Conservation (phyloP, 441 rosid genomes). For the Eutrema salsugineum region DNA sequence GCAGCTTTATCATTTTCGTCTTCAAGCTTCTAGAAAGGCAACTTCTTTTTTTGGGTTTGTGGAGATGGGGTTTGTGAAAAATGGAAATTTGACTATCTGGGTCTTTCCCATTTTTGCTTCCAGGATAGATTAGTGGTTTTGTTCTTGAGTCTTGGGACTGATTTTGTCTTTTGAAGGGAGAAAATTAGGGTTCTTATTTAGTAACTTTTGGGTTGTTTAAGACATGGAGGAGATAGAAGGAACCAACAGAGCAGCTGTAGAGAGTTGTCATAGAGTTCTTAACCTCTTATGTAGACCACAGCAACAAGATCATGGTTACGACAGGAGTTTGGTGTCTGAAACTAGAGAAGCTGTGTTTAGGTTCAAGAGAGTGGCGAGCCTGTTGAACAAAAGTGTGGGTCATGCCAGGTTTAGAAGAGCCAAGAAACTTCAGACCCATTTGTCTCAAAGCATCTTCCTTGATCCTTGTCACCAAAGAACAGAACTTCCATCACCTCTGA, state of each 20-base stretch:
- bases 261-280: slow-evolving; percentile 38
- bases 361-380: slow-evolving; percentile 77
- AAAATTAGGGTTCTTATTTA: slow-evolving; percentile 30
- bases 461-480: slow-evolving; percentile 33
- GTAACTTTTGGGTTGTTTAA: not conserved
- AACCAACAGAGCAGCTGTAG: slow-evolving; percentile 73
- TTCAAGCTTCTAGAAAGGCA: not conserved
- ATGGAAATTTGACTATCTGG: slow-evolving; percentile 37
- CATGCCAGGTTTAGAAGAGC: slow-evolving; percentile 91
- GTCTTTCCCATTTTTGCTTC: slow-evolving; percentile 24
- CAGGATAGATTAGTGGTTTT: slow-evolving; percentile 23
- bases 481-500: slow-evolving; percentile 34
- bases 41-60: not conserved
- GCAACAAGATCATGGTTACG: slow-evolving; percentile 55
- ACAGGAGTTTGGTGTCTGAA: slow-evolving; percentile 56
- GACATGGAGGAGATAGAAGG: slow-evolving; percentile 90
- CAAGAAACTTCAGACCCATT: slow-evolving; percentile 45
- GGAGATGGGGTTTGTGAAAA: slow-evolving; percentile 25
- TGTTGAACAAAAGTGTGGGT: slow-evolving; percentile 65
- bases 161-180: not conserved
- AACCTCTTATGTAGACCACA: slow-evolving; percentile 52
- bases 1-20: slow-evolving; percentile 1
- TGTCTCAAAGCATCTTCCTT: slow-evolving; percentile 51
- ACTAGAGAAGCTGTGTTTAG: slow-evolving; percentile 77
- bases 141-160: slow-evolving; percentile 17